Conservation (phyloP, 805 yeast genomes). For the Barnettozyma sp. region DNA sequence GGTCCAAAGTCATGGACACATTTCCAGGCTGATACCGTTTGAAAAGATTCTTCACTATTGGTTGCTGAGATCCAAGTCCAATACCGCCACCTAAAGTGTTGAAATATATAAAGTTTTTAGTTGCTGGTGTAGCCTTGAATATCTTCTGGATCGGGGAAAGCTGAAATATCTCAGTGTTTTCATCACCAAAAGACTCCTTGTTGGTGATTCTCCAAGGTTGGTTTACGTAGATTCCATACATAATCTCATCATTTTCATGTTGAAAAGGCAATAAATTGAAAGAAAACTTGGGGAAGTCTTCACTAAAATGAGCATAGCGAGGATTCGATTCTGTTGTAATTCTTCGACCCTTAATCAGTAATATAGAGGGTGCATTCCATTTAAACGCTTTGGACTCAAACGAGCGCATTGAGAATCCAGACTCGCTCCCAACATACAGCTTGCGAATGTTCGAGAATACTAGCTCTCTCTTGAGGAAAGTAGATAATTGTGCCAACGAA, state of each 20-base stretch:
- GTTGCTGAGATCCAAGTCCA: conserved; percentile 75
- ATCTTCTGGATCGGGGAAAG: conserved; percentile 59
- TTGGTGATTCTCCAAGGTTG: conserved; percentile 76
- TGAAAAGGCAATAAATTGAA: conserved; percentile 15
- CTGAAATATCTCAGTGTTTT: conserved; percentile 50
- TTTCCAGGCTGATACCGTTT: conserved; percentile 59
- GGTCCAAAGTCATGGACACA: conserved; percentile 73
- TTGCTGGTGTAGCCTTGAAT: conserved; percentile 34
- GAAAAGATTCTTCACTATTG: conserved; percentile 40
- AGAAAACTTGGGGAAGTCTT: conserved; percentile 40
- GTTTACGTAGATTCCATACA: conserved; percentile 57
- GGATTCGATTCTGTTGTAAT: conserved; percentile 28
- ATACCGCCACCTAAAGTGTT: conserved; percentile 71
- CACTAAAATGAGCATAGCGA: conserved; percentile 45
- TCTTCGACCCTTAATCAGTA: conserved; percentile 56
- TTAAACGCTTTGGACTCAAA: conserved; percentile 78
- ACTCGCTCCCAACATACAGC: conserved; percentile 63
- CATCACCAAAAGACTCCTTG: conserved; percentile 65
- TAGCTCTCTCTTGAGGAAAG: conserved; percentile 33
- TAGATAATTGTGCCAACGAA: conserved; percentile 35
- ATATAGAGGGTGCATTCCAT: conserved; percentile 83
- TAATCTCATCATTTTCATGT: conserved; percentile 35
- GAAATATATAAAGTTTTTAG: conserved; percentile 50
- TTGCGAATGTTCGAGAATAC: conserved; percentile 45
- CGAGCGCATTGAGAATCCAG: conserved; percentile 85